Base-by-base conservation (phyloP, 768 basidiomycete genomes). In the Trametes maxima region DNA sequence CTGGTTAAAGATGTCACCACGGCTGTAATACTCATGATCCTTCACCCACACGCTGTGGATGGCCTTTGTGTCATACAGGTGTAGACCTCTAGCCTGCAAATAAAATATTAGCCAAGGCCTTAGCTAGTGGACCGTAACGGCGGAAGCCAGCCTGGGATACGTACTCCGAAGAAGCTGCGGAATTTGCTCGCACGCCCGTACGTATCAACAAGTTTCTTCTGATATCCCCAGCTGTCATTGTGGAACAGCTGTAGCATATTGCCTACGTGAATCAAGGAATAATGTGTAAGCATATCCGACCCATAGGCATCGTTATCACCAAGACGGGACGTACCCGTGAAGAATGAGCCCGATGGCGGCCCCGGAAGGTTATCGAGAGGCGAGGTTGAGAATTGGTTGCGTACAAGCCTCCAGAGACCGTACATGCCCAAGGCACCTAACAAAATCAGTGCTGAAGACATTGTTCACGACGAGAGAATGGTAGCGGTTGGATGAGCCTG, bases 181-280 rank as follows among this genome's bases (percentile, higher is more conserved):
- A 82, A 69, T 60, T 75, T 80, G 37, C 75, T 78, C 59, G 83
- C 73, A 2, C 77, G 76, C 5, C 79, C 81, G 56, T 76, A 83
- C 1, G 52, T 65, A 7, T 64, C 52, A 2, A 57, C 57, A 11
- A 70, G 52, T 2, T 59, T n/a, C 37, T 42, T 1, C 39, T 40
- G 8, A 16, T 40, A 52, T 0, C 8, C 37, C n/a, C 21, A 37
- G 51, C 40, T 52, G 13, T 52, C 2, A 12, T 40, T 36, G 37
- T 52, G 13, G 51, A 52, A 52, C 3, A 52, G 2, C 36, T 39
- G 19, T n/a, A 16, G n/a, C 1, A 22, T 22, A 17, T 40, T 39
- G 1, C 51, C 51, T 52, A 17, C n/a, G 6, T 13, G n/a, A n/a
- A n/a, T n/a, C n/a, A n/a, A n/a, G n/a, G n/a, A n/a, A n/a, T n/a